A percentile compares a stretch with the other conserved stretches of the same genome.
These are phyloP conservation scores for Colletotrichum lini DNA, from an alignment of 2,329 filamentous ascomycete genomes.

Conservation along the genomic window DNA sequence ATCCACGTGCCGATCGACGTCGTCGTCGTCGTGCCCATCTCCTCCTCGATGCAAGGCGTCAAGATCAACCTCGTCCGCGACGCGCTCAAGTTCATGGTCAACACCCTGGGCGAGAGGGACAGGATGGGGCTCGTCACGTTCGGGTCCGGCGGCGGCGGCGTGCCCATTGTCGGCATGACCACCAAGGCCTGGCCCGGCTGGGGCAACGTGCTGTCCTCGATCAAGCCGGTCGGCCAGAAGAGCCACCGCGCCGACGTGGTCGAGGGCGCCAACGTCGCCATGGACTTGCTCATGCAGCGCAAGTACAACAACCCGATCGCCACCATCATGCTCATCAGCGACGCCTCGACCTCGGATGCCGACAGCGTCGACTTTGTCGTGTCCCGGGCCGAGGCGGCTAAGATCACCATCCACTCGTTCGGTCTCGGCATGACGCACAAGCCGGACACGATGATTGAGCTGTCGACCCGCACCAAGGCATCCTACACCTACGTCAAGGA, in stretches of 20 bases:
- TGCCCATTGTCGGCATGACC: constrained; percentile 98
- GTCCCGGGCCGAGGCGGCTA: constrained; percentile 95
- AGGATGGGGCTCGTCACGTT: constrained; percentile 98
- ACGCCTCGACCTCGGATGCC: constrained; percentile 92
- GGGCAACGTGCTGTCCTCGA: constrained; percentile 87
- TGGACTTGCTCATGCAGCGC: constrained; percentile 98
- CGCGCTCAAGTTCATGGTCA: constrained; percentile 91
- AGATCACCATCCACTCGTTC: constrained; percentile 97
- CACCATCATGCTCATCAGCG: constrained; percentile 96
- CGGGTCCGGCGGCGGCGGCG: constrained; percentile 92
- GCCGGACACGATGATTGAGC: constrained; percentile 97
- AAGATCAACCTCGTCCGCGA: constrained; percentile 97
- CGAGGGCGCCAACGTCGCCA: constrained; percentile 96
- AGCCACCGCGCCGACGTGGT: constrained; percentile 96
- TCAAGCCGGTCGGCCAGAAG: constrained; percentile 95
- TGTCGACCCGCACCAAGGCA: constrained; percentile 95
- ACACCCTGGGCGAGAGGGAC: constrained; percentile 90
- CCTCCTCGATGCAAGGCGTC: constrained; percentile 98
- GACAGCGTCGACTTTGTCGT: constrained; percentile 99
- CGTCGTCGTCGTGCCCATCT: constrained; percentile 96
- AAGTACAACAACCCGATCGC: constrained; percentile 96
- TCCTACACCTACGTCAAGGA: constrained; percentile 99
- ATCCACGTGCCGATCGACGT: constrained; percentile 94
- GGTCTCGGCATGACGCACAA: constrained; percentile 97
- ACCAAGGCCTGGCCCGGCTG: constrained; percentile 95